Conservation (phyloP, 1,139 yeast species). For the Nakaseomyces sp. region DNA sequence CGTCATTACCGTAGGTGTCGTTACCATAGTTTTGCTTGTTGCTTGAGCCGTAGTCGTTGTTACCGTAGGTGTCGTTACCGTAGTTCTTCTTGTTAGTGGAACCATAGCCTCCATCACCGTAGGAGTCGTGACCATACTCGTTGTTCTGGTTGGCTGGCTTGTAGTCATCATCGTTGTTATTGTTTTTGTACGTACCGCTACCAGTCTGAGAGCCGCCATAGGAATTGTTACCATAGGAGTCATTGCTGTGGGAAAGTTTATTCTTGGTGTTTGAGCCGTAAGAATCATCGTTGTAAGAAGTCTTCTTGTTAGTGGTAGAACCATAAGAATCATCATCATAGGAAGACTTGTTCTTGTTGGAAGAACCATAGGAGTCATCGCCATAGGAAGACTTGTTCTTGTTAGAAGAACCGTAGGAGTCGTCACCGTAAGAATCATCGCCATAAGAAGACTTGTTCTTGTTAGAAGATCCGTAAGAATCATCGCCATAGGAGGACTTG, state of each 20-base stretch:
- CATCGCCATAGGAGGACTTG: slow-evolving; percentile 15
- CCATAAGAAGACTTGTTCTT: slow-evolving; percentile 10
- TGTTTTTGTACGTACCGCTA: slow-evolving; percentile 1
- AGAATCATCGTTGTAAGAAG: slow-evolving; percentile 10
- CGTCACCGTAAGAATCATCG: slow-evolving; percentile 14
- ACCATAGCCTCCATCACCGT: slow-evolving; percentile 23
- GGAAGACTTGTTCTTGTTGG: slow-evolving; percentile 13
- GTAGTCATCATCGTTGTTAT: slow-evolving; percentile 14
- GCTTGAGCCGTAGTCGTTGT: slow-evolving; percentile 25
- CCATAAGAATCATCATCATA: slow-evolving; percentile 13
- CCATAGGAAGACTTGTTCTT: slow-evolving; percentile 14
- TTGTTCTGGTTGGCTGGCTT: slow-evolving; percentile 13
- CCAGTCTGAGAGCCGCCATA: slow-evolving; percentile 23
- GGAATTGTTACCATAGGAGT: slow-evolving; percentile 13
- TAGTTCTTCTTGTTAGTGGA: slow-evolving; percentile 15
- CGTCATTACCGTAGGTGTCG: slow-evolving; percentile 18
- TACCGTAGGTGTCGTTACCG: slow-evolving; percentile 13
- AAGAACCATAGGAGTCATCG: slow-evolving; percentile 17
- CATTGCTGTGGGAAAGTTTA: slow-evolving; percentile 10
- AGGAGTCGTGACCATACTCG: slow-evolving; percentile 14
- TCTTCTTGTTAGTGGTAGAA: slow-evolving; percentile 15
- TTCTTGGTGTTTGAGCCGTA: slow-evolving; percentile 14
- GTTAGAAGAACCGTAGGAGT: slow-evolving; percentile 24
- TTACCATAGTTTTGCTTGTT: slow-evolving; percentile 15
- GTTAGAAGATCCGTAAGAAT: slow-evolving; percentile 17